Evolutionary conservation across 225 moss, liverwort and hornwort genomes (phyloP).

Genomic region (Polytrichum commune): DNA sequence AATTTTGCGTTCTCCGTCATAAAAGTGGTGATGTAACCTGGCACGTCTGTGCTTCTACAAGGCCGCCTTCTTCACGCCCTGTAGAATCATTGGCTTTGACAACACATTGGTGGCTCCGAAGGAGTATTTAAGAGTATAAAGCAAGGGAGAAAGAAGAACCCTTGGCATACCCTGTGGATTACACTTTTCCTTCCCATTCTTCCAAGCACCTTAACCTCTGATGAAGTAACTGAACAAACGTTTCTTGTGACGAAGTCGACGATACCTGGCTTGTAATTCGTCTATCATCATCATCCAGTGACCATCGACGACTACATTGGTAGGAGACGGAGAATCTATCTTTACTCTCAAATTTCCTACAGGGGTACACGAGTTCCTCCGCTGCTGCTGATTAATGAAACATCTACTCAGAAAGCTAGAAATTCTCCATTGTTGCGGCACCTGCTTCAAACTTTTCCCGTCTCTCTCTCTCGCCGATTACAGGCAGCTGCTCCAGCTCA

Average conservation of each 20-base stretch:
- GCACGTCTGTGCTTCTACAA: slow-evolving; percentile 6
- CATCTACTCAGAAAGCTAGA: slow-evolving; percentile 29
- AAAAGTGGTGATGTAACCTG: background rate
- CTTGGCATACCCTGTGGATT: background rate
- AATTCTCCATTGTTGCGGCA: slow-evolving; percentile 47
- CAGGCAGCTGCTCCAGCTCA: slow-evolving; percentile 11
- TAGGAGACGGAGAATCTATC: no score
- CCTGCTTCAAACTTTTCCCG: slow-evolving; percentile 34
- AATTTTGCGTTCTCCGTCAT: background rate
- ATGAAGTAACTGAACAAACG: slow-evolving; percentile 2
- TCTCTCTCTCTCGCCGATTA: slow-evolving; percentile 1
- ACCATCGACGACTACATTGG: no score
- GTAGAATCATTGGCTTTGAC: background rate
- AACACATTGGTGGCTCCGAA: background rate
- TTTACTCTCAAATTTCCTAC: no score
- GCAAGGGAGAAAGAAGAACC: background rate
- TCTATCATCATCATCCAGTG: no score
- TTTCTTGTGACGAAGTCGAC: background rate
- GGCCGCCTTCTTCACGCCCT: background rate
- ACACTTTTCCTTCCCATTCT: background rate
- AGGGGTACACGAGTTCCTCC: slow-evolving; percentile 15
- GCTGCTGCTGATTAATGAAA: slow-evolving; percentile 22
- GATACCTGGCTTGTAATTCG: background rate
- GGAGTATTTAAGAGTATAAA: background rate
- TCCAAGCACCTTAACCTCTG: background rate